These are phyloP conservation scores for Coccomyxa sp. DNA, from an alignment of 139 green algal genomes.

Conservation along the genomic window DNA sequence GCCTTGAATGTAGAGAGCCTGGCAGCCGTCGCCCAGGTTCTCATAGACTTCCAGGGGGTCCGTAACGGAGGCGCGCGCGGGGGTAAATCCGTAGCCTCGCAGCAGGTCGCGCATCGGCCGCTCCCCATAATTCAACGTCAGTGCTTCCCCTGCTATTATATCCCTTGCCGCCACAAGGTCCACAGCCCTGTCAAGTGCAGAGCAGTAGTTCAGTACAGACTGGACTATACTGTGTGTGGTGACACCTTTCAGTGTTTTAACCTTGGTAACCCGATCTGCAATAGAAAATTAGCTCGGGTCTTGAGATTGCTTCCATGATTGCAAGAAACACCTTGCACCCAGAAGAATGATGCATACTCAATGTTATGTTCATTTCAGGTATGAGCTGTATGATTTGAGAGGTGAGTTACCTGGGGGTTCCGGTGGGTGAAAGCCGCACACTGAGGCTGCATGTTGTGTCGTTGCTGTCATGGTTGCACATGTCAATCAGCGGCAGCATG, in stretches of 20 bases:
- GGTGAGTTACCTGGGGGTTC: background rate
- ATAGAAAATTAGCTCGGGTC: too few relatives aligned
- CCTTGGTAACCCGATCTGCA: background rate
- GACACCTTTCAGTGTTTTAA: too few relatives aligned
- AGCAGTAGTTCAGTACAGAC: background rate
- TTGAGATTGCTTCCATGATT: too few relatives aligned
- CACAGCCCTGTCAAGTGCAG: background rate
- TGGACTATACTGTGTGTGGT: background rate
- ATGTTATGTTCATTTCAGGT: background rate
- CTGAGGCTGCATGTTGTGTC: background rate
- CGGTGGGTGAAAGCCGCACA: background rate
- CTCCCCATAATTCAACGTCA: constrained; percentile 11
- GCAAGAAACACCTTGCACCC: too few relatives aligned
- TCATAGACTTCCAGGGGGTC: constrained; percentile 5
- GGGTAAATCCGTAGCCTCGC: constrained; percentile 10
- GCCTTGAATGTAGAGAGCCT: background rate
- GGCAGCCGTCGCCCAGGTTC: background rate
- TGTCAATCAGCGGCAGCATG: constrained; percentile 10
- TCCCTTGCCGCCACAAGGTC: background rate
- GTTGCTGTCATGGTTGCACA: constrained; percentile 4
- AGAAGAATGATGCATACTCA: background rate
- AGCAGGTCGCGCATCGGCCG: constrained; percentile 17
- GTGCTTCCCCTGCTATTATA: background rate
- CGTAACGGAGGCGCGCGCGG: background rate
- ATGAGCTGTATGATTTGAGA: background rate